These are phyloP conservation scores for Fusarium metavorans DNA, from an alignment of 2,329 filamentous ascomycete species.

Conservation along the genomic window DNA sequence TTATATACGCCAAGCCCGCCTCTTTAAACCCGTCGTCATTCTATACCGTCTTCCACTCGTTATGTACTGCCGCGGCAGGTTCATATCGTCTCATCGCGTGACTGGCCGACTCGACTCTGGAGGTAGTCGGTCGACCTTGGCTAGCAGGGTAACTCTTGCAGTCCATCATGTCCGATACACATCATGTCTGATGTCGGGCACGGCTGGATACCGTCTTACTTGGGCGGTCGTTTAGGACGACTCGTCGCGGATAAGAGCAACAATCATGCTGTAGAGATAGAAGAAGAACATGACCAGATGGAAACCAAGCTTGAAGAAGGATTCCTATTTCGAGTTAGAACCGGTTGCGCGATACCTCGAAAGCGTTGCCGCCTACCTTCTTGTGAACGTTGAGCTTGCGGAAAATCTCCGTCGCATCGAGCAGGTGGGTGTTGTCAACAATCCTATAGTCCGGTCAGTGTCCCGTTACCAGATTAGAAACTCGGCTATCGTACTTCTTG, in stretches of 20 bases:
- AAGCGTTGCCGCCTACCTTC: conserved; percentile 72
- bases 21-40: conserved; percentile 44
- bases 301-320: conserved; percentile 98
- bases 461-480: background rate
- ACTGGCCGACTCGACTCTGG: conserved; percentile 32
- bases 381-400: conserved; percentile 99
- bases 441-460: conserved; percentile 71
- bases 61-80: conserved; percentile 41
- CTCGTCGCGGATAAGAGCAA: conserved; percentile 96
- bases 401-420: conserved; percentile 99
- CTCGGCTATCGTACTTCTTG: conserved; percentile 85
- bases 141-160: conserved; percentile 19
- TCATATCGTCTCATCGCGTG: conserved; percentile 38
- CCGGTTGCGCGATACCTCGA: background rate
- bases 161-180: conserved; percentile 20
- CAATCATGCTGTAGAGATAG: conserved; percentile 99
- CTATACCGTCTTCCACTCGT: conserved; percentile 45
- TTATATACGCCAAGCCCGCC: conserved; percentile 47
- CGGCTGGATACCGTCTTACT: conserved; percentile 30
- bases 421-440: conserved; percentile 93
- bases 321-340: conserved; percentile 75
- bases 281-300: conserved; percentile 99
- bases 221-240: conserved; percentile 70
- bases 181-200: conserved; percentile 17
- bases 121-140: conserved; percentile 30